A percentile compares a stretch with the other conserved stretches of the same genome.
Evolutionary conservation across 1,139 yeast genomes (phyloP).

Genomic region (Pichia sp.): DNA sequence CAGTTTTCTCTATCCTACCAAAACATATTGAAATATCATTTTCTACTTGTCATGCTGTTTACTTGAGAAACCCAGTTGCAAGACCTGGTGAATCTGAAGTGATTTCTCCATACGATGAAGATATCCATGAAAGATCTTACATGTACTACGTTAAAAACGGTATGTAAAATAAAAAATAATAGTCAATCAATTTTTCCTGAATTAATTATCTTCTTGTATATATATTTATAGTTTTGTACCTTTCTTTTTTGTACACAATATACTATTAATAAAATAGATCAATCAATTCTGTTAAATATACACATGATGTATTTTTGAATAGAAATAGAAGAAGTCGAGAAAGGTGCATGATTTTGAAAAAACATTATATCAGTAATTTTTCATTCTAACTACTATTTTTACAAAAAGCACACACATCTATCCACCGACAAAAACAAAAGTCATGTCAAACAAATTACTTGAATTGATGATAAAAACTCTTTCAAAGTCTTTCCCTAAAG

Average conservation of each 20-base stretch:
- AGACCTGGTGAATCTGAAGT: conserved; percentile 97
- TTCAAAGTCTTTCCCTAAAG: conserved; percentile 15
- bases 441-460: too few relatives aligned
- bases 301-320: too few relatives aligned
- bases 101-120: conserved; percentile 79
- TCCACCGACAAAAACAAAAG: too few relatives aligned
- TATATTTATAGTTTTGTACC: not conserved
- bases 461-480: conserved; percentile 3
- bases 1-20: conserved; percentile 89
- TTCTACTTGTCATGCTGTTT: conserved; percentile 89
- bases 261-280: too few relatives aligned
- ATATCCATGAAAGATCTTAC: conserved; percentile 89
- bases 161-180: conserved; percentile 33
- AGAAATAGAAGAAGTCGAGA: too few relatives aligned
- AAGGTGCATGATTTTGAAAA: too few relatives aligned
- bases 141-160: conserved; percentile 88
- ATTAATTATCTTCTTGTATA: not conserved
- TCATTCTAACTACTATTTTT: too few relatives aligned
- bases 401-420: too few relatives aligned
- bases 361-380: too few relatives aligned
- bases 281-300: too few relatives aligned
- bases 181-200: not conserved
- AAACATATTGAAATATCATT: conserved; percentile 87
- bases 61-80: conserved; percentile 93
- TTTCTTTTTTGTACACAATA: too few relatives aligned